Base-by-base conservation (phyloP, 164 flowering plant genomes). In the Piper betle region DNA sequence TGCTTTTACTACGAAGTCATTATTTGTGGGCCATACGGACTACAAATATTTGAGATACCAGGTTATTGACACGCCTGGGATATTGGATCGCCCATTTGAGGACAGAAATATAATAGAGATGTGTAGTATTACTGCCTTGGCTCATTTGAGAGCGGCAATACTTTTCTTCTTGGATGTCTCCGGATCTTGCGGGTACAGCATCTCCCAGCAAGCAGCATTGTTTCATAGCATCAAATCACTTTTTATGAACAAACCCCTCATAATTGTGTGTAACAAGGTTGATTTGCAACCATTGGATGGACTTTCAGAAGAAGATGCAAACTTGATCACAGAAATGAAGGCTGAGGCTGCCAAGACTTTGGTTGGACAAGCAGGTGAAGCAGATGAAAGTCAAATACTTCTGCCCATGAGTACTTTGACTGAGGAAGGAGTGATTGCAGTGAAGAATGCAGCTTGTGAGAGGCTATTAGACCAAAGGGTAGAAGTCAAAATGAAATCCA, bases 111-210 rank as follows among this genome's bases (percentile, higher is more conserved):
- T 91, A 33, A 91, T 91, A 64, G 96, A 91, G 67, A 91, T 91
- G 97, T 91, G 97, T 77, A 86, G 89, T 71, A 91, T 91, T 33
- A 91, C 97, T 4, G 97, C 97, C 53, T 65, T 91, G 59, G 96
- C 96, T 1, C 97, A 91, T 78, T 75, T 91, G 46, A 77, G 97
- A 58, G 85, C 97, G 57, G 97, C 97, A 19, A 81, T 91, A 4
- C 62, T 88, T 72, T 91, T 88, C 66, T 91, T 91, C 65, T 71
- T 88, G 71, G 97, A 91, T 66, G 79, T 88, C 39, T 91, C 96
- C 15, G 94, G 96, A 16, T 86, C 97, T 17, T 91, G 96, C 71
- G 97, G 96, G 0, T 91, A 84, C 66, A 91, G 72, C 59, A 83
- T 91, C 71, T 82, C 93, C 0, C 93, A 88, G 53, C 96, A 91